These are phyloP conservation scores for Volutella citrinella DNA, from an alignment of 2,329 filamentous ascomycete species.

Conservation along the genomic window DNA sequence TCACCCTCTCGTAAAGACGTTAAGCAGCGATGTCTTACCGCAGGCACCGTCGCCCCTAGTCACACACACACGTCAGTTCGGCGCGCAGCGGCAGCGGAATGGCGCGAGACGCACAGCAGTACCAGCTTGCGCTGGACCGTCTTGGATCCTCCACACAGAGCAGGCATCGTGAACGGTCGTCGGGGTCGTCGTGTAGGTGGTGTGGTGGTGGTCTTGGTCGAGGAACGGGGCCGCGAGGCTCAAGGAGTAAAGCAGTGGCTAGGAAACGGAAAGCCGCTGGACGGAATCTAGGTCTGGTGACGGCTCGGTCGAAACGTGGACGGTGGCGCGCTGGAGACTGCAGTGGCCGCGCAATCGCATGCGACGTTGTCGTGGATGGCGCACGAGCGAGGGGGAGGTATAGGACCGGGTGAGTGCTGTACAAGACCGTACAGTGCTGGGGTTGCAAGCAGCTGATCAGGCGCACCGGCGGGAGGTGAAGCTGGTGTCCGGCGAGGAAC, in stretches of 20 bases:
- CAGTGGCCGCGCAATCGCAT: conserved; percentile 13
- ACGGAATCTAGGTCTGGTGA: not conserved
- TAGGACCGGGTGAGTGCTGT: too few species aligned
- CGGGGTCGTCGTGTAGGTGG: conserved; percentile 4
- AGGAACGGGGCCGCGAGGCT: not conserved
- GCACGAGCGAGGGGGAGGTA: too few species aligned
- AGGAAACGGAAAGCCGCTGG: conserved; percentile 1
- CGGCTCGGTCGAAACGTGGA: conserved; percentile 6
- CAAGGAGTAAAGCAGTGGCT: too few species aligned
- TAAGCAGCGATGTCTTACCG: conserved; percentile 94
- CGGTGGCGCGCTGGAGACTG: conserved; percentile 12
- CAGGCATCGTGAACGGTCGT: conserved; percentile 24
- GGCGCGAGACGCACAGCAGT: conserved; percentile 68
- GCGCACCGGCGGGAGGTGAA: too few species aligned
- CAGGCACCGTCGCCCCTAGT: conserved; percentile 88
- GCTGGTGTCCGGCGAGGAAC: too few species aligned
- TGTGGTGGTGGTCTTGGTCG: conserved; percentile 8
- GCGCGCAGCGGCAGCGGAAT: too few species aligned
- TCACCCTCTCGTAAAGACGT: conserved; percentile 97
- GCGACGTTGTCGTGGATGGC: conserved; percentile 1
- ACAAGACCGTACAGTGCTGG: too few species aligned
- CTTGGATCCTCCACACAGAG: conserved; percentile 68
- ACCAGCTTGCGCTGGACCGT: conserved; percentile 96
- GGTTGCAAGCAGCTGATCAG: too few species aligned
- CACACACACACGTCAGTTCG: conserved; percentile 14